Conservation (phyloP, 345 rosid species). For the Anacardium occidentale region DNA sequence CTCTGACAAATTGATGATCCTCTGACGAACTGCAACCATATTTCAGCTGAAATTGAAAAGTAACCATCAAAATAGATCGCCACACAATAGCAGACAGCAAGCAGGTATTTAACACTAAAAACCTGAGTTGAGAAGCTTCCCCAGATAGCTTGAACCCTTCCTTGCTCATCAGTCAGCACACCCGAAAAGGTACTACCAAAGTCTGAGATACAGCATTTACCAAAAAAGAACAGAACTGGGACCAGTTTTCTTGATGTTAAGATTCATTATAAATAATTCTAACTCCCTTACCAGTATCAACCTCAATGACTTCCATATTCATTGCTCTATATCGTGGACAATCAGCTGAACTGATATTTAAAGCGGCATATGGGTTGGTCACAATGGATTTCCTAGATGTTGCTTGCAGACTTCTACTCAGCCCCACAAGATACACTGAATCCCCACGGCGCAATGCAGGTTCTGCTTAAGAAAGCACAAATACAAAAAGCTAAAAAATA, state of each 20-base stretch:
- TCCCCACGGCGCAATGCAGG: slow-evolving; percentile 89
- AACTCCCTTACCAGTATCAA: slow-evolving; percentile 70
- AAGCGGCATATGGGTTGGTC: slow-evolving; percentile 86
- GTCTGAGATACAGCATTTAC: slow-evolving; percentile 44
- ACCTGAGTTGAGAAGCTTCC: slow-evolving; percentile 98
- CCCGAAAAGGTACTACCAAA: slow-evolving; percentile 97
- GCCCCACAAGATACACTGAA: slow-evolving; percentile 84
- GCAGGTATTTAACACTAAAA: slow-evolving; percentile 20
- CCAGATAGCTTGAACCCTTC: slow-evolving; percentile 91
- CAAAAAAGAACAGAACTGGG: neutral
- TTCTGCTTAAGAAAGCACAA: slow-evolving; percentile 45
- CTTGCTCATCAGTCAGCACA: slow-evolving; percentile 83
- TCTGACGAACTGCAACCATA: slow-evolving; percentile 69
- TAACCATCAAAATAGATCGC: slow-evolving; percentile 23
- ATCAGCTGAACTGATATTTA: slow-evolving; percentile 85
- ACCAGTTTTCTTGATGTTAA: neutral
- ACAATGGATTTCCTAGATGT: slow-evolving; percentile 89
- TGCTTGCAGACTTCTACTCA: slow-evolving; percentile 86
- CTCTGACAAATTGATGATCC: slow-evolving; percentile 91
- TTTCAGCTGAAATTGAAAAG: slow-evolving; percentile 54
- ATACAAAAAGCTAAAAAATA: neutral
- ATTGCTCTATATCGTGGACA: slow-evolving; percentile 93
- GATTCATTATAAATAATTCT: slow-evolving; percentile 16
- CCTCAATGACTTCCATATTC: slow-evolving; percentile 93
- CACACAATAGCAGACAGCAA: slow-evolving; percentile 11